Percentiles rank a stretch among this genome's conserved stretches.
Conservation (phyloP, 2,329 filamentous ascomycete species). For the Phyllosticta ampelicida region DNA sequence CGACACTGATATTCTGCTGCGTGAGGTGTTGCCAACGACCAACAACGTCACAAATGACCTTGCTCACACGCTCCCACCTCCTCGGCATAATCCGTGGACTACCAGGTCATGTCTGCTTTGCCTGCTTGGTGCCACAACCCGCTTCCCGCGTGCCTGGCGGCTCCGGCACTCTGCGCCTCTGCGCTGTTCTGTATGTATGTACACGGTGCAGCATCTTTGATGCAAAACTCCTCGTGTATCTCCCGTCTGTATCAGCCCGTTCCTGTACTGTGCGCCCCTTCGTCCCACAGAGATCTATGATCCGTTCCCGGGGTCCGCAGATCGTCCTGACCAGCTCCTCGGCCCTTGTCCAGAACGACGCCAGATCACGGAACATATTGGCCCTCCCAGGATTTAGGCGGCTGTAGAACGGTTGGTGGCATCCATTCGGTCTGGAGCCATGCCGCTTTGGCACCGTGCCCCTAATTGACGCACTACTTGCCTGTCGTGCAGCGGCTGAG, state of each 20-base stretch:
- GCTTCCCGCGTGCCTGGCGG: background rate
- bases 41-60: background rate
- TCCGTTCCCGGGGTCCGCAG: background rate
- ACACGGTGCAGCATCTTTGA: constrained; percentile 5
- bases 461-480: background rate
- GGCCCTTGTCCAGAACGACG: constrained; percentile 4
- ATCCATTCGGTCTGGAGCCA: background rate
- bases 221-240: constrained; percentile 11
- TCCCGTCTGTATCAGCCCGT: constrained; percentile 4
- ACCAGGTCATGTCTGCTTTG: background rate
- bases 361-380: constrained; percentile 9
- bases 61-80: background rate
- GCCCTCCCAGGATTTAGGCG: background rate
- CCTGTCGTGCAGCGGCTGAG: constrained; percentile 6
- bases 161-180: background rate
- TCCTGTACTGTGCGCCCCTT: background rate
- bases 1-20: background rate
- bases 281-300: constrained; percentile 9
- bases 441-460: background rate
- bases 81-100: background rate
- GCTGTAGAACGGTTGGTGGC: constrained; percentile 1
- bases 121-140: background rate
- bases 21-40: background rate
- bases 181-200: background rate
- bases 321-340: constrained; percentile 5